Evolutionary conservation across 1,284 basidiomycete genomes (phyloP), one percentile per base, ranked within the genome.

Genomic region (Cutaneotrichosporon sp.): DNA sequence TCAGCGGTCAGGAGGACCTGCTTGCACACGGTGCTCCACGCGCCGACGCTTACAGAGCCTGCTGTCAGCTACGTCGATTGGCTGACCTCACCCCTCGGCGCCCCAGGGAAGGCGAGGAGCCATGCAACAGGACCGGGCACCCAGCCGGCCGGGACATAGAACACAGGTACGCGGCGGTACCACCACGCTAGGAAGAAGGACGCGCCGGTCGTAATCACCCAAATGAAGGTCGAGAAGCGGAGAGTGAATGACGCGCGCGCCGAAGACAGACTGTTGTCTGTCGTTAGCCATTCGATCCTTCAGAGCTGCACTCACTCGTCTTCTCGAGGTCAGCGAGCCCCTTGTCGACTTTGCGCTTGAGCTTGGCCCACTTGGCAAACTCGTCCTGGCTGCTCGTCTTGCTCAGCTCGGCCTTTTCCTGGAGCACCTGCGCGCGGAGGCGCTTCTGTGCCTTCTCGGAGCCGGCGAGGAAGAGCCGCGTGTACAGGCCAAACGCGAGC

Each of bases 311-410:
- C 90, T 81, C 79, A 93, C 91, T 98, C 69, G 91, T 84, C 79
- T 89, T 90, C 82, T 99, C 96, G n/a, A 99, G 84, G 58, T 98
- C 92, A 34, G 87, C 86, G n/a, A 97, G 79, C 6, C 90, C 90
- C 81, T 97, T 97, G 82, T 99, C 97, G 38, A 97, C 88, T 70
- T 86, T 91, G 68, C 97, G 82, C 73, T 91, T 84, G 72, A 99
- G 82, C 82, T 94, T 96, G 52, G 96, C 96, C 97, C 97, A 99
- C 82, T 94, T 98, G 18, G 95, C 91, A 79, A 99, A 99, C 77
- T 99, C 90, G 76, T 98, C 96, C 78, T 99, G 96, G 14, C 92
- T 91, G 72, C 90, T 93, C 34, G 95, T 99, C 74, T 89, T 87
- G 64, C 89, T 81, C 10, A 99, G 86, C 77, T 97, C 91, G 46